A percentile compares a stretch with the other conserved stretches of the same genome.
These are phyloP conservation scores for Xylaria polymorpha DNA, from an alignment of 2,329 filamentous ascomycete genomes.

Conservation along the genomic window DNA sequence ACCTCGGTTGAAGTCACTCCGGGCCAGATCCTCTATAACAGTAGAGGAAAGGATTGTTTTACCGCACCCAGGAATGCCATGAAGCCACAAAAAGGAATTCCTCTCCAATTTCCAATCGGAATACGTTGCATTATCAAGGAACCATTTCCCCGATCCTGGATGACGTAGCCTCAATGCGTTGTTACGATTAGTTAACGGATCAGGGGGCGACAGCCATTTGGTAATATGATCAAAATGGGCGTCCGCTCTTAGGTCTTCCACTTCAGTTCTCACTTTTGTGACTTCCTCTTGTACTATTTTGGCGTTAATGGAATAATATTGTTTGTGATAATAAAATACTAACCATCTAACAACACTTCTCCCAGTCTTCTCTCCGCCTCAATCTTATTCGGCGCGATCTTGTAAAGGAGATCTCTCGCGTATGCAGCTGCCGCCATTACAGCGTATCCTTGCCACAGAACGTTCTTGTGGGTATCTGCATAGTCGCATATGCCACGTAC, in stretches of 20 bases:
- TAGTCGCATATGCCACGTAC: conserved; percentile 18
- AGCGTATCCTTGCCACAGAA: conserved; percentile 2
- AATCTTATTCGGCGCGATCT: neutral
- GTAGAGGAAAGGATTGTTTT: conserved; percentile 56
- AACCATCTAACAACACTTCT: neutral
- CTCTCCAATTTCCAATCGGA: conserved; percentile 47
- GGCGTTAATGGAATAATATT: neutral
- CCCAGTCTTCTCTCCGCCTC: neutral
- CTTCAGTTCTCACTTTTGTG: neutral
- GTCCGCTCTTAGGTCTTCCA: neutral
- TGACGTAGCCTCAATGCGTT: conserved; percentile 49
- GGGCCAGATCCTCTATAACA: conserved; percentile 49
- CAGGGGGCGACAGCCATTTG: conserved; percentile 51
- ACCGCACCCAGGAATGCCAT: conserved; percentile 56
- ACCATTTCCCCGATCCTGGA: conserved; percentile 51
- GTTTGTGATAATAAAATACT: neutral
- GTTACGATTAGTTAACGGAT: conserved; percentile 50
- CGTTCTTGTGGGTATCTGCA: conserved; percentile 8
- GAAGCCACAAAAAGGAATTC: conserved; percentile 52
- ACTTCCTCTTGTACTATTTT: conserved; percentile 18
- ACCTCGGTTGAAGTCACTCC: neutral
- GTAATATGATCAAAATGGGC: conserved; percentile 33
- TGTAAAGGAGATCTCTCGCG: neutral
- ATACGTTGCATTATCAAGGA: conserved; percentile 49
- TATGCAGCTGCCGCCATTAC: conserved; percentile 1